These are phyloP conservation scores for Coniferiporia sulphurascens DNA, from an alignment of 1,284 basidiomycete genomes.

Conservation along the genomic window DNA sequence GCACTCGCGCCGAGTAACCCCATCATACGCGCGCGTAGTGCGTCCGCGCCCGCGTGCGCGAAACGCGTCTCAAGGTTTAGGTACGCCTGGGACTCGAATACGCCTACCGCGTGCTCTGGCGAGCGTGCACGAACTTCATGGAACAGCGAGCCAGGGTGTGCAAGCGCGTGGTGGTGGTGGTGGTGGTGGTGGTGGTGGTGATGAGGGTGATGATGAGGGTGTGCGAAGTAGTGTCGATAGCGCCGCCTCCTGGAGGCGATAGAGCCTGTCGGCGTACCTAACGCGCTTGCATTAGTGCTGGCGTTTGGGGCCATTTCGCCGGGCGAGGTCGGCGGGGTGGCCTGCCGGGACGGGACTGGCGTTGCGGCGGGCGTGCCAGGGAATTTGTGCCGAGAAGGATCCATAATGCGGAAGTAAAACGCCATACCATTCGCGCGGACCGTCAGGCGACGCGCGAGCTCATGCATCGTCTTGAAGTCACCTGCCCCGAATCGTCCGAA, in stretches of 20 bases:
- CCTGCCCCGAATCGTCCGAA: constrained; percentile 59
- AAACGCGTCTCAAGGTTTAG: constrained; percentile 66
- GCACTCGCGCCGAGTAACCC: constrained; percentile 54
- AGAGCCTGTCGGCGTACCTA: neutral
- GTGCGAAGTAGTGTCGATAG: neutral
- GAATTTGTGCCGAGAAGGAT: constrained; percentile 35
- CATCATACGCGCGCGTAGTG: constrained; percentile 46
- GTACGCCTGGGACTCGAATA: constrained; percentile 78
- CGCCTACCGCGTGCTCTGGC: constrained; percentile 63
- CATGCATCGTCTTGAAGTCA: constrained; percentile 54
- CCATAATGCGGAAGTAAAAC: constrained; percentile 59
- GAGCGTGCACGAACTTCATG: constrained; percentile 1
- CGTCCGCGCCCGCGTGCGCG: constrained; percentile 46
- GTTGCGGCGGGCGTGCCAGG: constrained; percentile 20
- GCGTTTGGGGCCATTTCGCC: constrained; percentile 19
- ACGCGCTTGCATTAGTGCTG: neutral
- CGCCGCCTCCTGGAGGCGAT: neutral
- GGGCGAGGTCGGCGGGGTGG: constrained; percentile 25
- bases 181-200: neutral
- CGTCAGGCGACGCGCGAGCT: constrained; percentile 44
- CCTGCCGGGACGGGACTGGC: constrained; percentile 17
- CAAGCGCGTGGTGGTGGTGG: constrained; percentile 1
- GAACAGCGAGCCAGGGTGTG: constrained; percentile 6
- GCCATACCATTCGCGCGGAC: constrained; percentile 60
- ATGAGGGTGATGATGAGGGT: neutral